phyloP scores from a whole-genome alignment of 2,329 filamentous ascomycete species.

The Diaporthe vaccinii region DNA sequence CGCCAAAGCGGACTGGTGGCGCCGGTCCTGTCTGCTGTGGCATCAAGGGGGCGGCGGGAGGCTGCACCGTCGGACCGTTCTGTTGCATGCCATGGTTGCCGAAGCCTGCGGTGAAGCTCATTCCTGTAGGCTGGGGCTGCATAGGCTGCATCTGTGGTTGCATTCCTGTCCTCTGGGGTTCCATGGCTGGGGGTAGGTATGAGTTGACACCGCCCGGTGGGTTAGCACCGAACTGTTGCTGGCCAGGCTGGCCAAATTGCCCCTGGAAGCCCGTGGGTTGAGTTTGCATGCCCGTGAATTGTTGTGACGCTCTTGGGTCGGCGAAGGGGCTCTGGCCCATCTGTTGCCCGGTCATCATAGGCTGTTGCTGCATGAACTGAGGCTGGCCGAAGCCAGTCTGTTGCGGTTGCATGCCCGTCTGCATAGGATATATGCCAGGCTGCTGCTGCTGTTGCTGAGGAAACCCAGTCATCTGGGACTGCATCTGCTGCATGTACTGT shows the following conservation, averaged over 20 bases:
- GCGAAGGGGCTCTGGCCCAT: slow-evolving; percentile 57
- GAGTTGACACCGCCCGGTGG: slow-evolving; percentile 65
- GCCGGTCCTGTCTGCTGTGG: slow-evolving; percentile 88
- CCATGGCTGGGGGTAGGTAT: slow-evolving; percentile 70
- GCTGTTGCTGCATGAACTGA: slow-evolving; percentile 59
- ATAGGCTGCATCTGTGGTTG: slow-evolving; percentile 53
- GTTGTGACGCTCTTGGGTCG: slow-evolving; percentile 54
- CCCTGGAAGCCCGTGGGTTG: slow-evolving; percentile 74
- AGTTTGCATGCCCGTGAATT: slow-evolving; percentile 65
- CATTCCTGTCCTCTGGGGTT: slow-evolving; percentile 71
- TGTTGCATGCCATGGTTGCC: slow-evolving; percentile 57
- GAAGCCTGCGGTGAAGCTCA: slow-evolving; percentile 61
- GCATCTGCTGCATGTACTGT: slow-evolving; percentile 65
- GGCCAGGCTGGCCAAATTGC: slow-evolving; percentile 53
- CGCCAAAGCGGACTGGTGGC: slow-evolving; percentile 90
- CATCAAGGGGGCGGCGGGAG: slow-evolving; percentile 72
- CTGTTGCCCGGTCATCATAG: slow-evolving; percentile 56
- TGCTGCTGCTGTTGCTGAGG: slow-evolving; percentile 55
- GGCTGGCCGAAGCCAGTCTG: slow-evolving; percentile 53
- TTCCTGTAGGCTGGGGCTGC: slow-evolving; percentile 64
- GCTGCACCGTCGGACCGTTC: slow-evolving; percentile 67
- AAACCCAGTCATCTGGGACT: slow-evolving; percentile 54
- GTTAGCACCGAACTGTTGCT: slow-evolving; percentile 59
- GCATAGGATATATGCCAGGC: slow-evolving; percentile 62
- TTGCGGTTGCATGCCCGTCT: slow-evolving; percentile 60